These are phyloP conservation scores for Lignosus rhinocerotis DNA, from an alignment of 1,284 basidiomycete species.

Conservation along the genomic window DNA sequence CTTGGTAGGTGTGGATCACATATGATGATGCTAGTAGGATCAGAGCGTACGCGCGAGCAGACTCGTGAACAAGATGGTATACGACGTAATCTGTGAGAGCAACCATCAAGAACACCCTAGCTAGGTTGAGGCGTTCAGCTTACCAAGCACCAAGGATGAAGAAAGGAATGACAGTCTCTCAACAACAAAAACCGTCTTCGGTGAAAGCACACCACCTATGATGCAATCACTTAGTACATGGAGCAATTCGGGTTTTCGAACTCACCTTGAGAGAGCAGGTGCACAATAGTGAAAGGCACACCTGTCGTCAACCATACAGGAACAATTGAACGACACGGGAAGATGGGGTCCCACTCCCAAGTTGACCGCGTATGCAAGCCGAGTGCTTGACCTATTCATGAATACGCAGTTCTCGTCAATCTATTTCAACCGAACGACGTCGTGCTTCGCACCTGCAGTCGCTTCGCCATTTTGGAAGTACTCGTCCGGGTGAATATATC, in stretches of 20 bases:
- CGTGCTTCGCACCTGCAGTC: slow-evolving; percentile 33
- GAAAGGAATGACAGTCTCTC: slow-evolving; percentile 36
- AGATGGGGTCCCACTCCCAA: slow-evolving; percentile 40
- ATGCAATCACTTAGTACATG: too few relatives aligned
- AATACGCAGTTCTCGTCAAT: background rate
- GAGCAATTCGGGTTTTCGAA: too few relatives aligned
- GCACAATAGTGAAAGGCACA: slow-evolving; percentile 30
- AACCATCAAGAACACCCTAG: background rate
- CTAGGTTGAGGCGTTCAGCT: background rate
- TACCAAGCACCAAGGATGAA: slow-evolving; percentile 39
- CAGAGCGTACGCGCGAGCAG: slow-evolving; percentile 27
- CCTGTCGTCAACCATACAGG: slow-evolving; percentile 38
- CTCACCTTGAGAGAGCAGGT: slow-evolving; percentile 7
- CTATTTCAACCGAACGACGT: too few relatives aligned
- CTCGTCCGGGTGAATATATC: slow-evolving; percentile 46
- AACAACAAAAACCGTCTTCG: slow-evolving; percentile 31
- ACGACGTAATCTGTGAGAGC: slow-evolving; percentile 34
- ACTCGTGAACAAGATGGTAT: slow-evolving; percentile 25
- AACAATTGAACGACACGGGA: slow-evolving; percentile 39
- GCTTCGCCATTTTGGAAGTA: slow-evolving; percentile 44
- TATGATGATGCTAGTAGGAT: slow-evolving; percentile 42
- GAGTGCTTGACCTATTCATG: slow-evolving; percentile 30
- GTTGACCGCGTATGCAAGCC: slow-evolving; percentile 31
- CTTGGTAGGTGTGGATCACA: slow-evolving; percentile 39
- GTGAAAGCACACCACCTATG: slow-evolving; percentile 13